phyloP scores from a whole-genome alignment of 768 basidiomycete species.

The Russula sp. region DNA sequence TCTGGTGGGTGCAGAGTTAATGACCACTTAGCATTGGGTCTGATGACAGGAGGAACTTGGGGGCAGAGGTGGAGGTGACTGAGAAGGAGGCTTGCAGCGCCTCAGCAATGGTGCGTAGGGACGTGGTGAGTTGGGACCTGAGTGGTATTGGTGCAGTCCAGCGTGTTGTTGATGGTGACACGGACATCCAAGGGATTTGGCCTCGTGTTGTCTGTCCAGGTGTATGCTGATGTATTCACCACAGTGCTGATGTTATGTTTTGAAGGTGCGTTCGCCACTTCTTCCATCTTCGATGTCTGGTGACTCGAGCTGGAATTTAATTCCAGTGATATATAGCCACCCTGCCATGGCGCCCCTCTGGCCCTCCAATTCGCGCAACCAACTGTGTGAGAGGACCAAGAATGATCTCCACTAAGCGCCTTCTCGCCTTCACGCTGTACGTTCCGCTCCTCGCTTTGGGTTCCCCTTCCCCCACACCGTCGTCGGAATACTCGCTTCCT shows the following conservation, averaged over 20 bases:
- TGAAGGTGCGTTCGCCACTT: no score
- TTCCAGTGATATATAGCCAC: background rate
- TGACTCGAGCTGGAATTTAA: background rate
- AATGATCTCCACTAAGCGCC: background rate
- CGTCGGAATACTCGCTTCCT: background rate
- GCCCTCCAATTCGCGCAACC: background rate
- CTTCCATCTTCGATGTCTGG: no score
- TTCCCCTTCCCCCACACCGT: background rate
- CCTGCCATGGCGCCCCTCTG: background rate
- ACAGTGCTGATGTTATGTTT: no score
- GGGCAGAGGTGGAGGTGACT: no score
- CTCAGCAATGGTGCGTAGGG: background rate
- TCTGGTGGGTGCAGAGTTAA: no score
- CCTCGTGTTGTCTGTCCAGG: background rate
- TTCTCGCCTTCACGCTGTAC: background rate
- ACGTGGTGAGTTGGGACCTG: background rate
- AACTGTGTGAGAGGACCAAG: background rate
- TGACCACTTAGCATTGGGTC: no score
- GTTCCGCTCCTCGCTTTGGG: background rate
- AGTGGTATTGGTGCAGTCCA: background rate
- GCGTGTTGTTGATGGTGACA: background rate
- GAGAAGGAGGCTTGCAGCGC: no score
- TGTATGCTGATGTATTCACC: no score
- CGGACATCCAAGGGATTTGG: background rate
- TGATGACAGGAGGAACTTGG: no score